Evolutionary conservation across 108 stramenopile genomes (phyloP).

Genomic region (Fistulifera solaris): DNA sequence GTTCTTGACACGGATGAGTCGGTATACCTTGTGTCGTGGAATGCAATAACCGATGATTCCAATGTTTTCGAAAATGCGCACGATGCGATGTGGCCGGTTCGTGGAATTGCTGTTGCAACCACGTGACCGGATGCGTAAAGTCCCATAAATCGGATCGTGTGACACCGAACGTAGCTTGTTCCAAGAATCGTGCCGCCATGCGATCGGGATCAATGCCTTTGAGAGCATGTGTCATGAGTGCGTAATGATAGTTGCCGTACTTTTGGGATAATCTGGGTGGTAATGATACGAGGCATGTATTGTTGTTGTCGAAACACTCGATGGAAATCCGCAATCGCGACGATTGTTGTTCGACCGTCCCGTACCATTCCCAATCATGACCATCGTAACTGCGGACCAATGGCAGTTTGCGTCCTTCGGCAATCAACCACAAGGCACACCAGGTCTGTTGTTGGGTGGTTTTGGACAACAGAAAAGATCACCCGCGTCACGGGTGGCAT

Average conservation of each 20-base stretch:
- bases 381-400: slow-evolving; percentile 3
- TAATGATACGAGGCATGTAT: neutral
- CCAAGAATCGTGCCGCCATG: slow-evolving; percentile 34
- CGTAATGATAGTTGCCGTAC: neutral
- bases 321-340: neutral
- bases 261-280: neutral
- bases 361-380: slow-evolving; percentile 2
- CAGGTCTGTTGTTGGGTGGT: too few species aligned
- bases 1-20: slow-evolving; percentile 25
- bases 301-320: neutral
- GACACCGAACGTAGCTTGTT: slow-evolving; percentile 45
- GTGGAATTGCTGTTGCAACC: slow-evolving; percentile 36
- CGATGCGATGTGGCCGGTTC: slow-evolving; percentile 25
- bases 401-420: neutral
- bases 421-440: too few species aligned
- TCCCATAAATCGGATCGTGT: slow-evolving; percentile 14
- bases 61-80: slow-evolving; percentile 25
- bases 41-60: slow-evolving; percentile 22
- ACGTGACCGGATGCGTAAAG: slow-evolving; percentile 11
- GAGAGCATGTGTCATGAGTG: neutral
- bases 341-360: neutral
- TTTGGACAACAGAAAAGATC: too few species aligned
- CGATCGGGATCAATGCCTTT: neutral
- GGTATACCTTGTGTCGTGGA: slow-evolving; percentile 8
- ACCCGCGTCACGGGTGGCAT: too few species aligned